Evolutionary conservation across 2,329 filamentous ascomycete genomes (phyloP).

Genomic region (Geosmithia morbida): DNA sequence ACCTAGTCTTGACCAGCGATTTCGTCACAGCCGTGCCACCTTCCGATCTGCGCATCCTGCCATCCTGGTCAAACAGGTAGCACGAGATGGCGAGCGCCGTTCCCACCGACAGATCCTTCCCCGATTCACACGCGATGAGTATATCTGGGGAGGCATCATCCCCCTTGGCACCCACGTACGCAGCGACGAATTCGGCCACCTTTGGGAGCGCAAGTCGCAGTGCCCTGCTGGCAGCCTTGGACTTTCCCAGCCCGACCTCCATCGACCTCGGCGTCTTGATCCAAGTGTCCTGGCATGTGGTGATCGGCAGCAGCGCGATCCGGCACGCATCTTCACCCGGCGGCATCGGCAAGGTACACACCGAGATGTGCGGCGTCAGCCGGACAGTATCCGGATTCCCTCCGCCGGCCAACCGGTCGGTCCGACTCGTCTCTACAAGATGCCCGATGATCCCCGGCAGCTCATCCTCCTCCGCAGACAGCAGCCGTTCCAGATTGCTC

Average conservation of each 20-base stretch:
- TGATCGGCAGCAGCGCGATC: slow-evolving; percentile 26
- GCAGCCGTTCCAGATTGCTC: slow-evolving; percentile 45
- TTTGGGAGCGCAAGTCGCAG: slow-evolving; percentile 56
- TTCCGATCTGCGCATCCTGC: slow-evolving; percentile 20
- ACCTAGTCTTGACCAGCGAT: slow-evolving; percentile 55
- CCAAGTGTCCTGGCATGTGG: slow-evolving; percentile 28
- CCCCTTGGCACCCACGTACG: slow-evolving; percentile 14
- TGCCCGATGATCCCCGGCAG: slow-evolving; percentile 31
- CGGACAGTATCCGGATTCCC: slow-evolving; percentile 4
- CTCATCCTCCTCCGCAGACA: slow-evolving; percentile 52
- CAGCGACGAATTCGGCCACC: slow-evolving; percentile 41
- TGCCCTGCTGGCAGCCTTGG: slow-evolving; percentile 71
- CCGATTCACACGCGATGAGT: slow-evolving; percentile 59
- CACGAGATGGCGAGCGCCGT: slow-evolving; percentile 65
- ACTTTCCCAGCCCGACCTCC: slow-evolving; percentile 50
- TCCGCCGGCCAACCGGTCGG: neutral
- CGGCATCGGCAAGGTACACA: slow-evolving; percentile 17
- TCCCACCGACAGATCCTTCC: slow-evolving; percentile 69
- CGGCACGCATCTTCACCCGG: slow-evolving; percentile 14
- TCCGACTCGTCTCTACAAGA: slow-evolving; percentile 5
- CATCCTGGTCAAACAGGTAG: slow-evolving; percentile 52
- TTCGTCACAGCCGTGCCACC: slow-evolving; percentile 45
- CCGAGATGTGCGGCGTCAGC: slow-evolving; percentile 22
- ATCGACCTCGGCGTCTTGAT: slow-evolving; percentile 21
- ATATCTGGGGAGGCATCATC: slow-evolving; percentile 11